Percentiles rank a stretch among this genome's conserved stretches.
These are phyloP conservation scores for Nicotiana tabacum DNA, from an alignment of 257 asterid genomes.

Conservation along the genomic window DNA sequence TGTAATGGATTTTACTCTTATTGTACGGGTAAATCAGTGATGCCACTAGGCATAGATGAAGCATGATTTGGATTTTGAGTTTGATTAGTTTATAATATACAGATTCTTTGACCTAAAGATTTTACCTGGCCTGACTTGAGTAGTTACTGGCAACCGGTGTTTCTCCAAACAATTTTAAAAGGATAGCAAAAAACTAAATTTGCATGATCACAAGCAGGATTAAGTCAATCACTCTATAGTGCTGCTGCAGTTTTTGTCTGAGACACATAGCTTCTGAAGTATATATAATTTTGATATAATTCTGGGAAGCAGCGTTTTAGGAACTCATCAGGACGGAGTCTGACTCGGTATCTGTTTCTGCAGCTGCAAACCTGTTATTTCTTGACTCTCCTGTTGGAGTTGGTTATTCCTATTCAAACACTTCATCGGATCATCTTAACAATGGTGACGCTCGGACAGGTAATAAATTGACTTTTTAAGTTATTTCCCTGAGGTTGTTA, in stretches of 20 bases:
- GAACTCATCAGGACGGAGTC: neutral
- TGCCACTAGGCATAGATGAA: neutral
- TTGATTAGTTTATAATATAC: neutral
- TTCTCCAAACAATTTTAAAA: neutral
- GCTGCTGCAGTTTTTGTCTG: neutral
- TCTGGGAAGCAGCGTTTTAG: neutral
- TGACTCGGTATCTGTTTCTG: conserved; percentile 20
- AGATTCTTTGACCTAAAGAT: neutral
- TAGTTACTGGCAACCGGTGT: neutral
- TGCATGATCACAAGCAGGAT: neutral
- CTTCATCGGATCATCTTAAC: conserved; percentile 61
- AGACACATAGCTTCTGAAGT: neutral
- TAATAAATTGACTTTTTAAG: conserved; percentile 18
- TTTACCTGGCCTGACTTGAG: neutral
- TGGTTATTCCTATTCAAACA: conserved; percentile 89
- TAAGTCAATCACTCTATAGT: neutral
- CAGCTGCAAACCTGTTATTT: conserved; percentile 87
- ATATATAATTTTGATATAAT: neutral
- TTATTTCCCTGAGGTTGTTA: neutral
- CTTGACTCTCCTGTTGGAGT: conserved; percentile 96
- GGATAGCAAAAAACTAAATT: neutral
- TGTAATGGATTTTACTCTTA: neutral
- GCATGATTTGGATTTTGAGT: neutral
- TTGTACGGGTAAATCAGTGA: neutral
- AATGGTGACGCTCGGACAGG: conserved; percentile 92